Evolutionary conservation across 768 basidiomycete genomes (phyloP), one percentile per base, ranked within the genome.

Genomic region (Harrya chromipes): DNA sequence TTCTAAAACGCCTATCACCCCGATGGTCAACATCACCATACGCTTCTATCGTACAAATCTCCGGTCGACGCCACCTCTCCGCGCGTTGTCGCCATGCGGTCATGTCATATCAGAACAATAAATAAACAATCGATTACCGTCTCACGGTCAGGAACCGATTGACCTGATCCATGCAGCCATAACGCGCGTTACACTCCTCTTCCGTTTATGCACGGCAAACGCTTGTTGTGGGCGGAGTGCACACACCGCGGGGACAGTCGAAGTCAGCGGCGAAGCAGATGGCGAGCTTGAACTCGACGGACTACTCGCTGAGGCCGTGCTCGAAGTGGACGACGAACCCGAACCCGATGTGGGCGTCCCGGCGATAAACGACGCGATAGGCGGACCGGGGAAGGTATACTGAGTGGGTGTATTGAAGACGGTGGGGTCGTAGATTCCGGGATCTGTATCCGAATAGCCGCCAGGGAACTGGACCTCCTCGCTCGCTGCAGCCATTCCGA

Each of bases 381-480:
- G 50, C 19, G 81, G 82, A 0, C 82, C 82, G 4, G 82, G 81
- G 62, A 80, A 82, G 41, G 59, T 81, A 75, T 68, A 66, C 24
- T 63, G 52, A 7, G 52, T 38, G 4, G 71, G 70, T 5, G 61
- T 66, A 29, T 65, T 49, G 36, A 72, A 70, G 13, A 73, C 14
- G 33, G 69, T 62, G n/a, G 76, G 74, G 52, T 74, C 80, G 50
- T 80, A 79, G 63, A 90, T 84, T 40, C 88, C 88, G 4, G 87
- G 81, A 56, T 90, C 86, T 31, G 59, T 73, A 62, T 85, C 83
- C 21, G 63, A 75, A 70, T 91, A 91, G 16, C 79, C 87, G 20
- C 88, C 88, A 1, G 89, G 89, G 50, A 90, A 73, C 31, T 68
- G 72, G 35, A 86, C 86, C 29, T 82, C 79, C 42, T 84, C 79